Evolutionary conservation across 768 basidiomycete genomes (phyloP), one percentile per base, ranked within the genome.

Genomic region (Trametes maxima): DNA sequence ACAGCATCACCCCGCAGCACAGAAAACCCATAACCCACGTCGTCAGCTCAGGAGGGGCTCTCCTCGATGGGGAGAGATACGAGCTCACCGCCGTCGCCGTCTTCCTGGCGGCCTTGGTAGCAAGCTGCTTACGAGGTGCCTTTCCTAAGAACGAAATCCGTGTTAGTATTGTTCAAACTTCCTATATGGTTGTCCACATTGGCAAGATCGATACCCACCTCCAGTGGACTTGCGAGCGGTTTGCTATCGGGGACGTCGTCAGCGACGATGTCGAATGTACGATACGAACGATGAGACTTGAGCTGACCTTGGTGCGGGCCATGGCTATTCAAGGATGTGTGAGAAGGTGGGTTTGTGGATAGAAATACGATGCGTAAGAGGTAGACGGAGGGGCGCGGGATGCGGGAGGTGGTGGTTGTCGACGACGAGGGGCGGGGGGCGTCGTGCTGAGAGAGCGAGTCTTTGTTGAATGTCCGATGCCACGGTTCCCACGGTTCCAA

Each of bases 171-270:
- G 33, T 54, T 48, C 39, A 54, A 54, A 61, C 58, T 65, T 59
- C 48, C 62, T 62, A 65, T 60, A 28, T 58, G 63, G n/a, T n/a
- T n/a, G n/a, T n/a, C 36, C 16, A 3, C 49, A 12, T 65, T 65
- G 60, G 67, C 33, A 21, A n/a, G 68, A 65, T 42, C 66, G 72
- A 33, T 76, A 78, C 78, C 74, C 69, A 88, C 94, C 95, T 90
- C 96, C 96, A 66, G 96, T 97, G 59, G 95, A 97, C 84, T 98
- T 97, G 79, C 95, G 94, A 73, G 95, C 95, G 75, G 95, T 97
- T 94, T 97, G 95, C 95, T 94, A 69, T 52, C 51, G 59, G 54
- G 67, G 61, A 37, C 62, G 71, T 73, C 63, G 68, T 68, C 54
- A 70, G 69, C 67, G 70, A 76, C 68, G 68, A 69, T 67, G 66